Conservation (phyloP, 2,329 filamentous ascomycete species). For the Colletotrichum sidae region DNA sequence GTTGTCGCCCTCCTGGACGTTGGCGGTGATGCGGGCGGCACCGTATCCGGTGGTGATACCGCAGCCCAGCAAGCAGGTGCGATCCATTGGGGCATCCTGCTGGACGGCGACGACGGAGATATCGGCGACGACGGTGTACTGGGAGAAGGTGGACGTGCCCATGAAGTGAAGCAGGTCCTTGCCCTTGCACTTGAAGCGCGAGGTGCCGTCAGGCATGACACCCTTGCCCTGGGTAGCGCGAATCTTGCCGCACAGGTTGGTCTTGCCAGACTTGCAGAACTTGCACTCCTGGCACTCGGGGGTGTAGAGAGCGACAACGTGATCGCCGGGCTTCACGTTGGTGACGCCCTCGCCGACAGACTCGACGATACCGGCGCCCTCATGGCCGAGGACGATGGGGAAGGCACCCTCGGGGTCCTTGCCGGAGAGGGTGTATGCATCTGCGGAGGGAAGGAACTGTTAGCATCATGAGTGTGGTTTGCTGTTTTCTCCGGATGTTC, state of each 20-base stretch:
- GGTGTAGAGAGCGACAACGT: slow-evolving; percentile 92
- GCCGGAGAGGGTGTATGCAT: slow-evolving; percentile 94
- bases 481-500: not conserved
- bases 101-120: slow-evolving; percentile 97
- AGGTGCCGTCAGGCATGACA: slow-evolving; percentile 97
- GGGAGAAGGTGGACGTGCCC: slow-evolving; percentile 98
- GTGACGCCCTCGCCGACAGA: slow-evolving; percentile 95
- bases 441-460: slow-evolving; percentile 51
- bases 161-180: slow-evolving; percentile 98
- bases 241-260: slow-evolving; percentile 99
- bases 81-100: slow-evolving; percentile 91
- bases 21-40: slow-evolving; percentile 92
- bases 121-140: slow-evolving; percentile 98
- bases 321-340: slow-evolving; percentile 92
- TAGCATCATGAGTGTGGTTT: no score
- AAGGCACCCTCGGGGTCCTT: slow-evolving; percentile 98
- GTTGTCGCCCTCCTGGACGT: slow-evolving; percentile 89
- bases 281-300: slow-evolving; percentile 98
- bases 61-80: slow-evolving; percentile 94
- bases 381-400: slow-evolving; percentile 88
- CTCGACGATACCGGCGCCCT: slow-evolving; percentile 92
- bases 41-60: slow-evolving; percentile 99
- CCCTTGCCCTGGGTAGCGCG: slow-evolving; percentile 92
- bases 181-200: slow-evolving; percentile 93
- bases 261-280: slow-evolving; percentile 99